Evolutionary conservation across 148 eudicot genomes (phyloP), one percentile per base, ranked within the genome.

Genomic region (Dianthus caryophyllus): DNA sequence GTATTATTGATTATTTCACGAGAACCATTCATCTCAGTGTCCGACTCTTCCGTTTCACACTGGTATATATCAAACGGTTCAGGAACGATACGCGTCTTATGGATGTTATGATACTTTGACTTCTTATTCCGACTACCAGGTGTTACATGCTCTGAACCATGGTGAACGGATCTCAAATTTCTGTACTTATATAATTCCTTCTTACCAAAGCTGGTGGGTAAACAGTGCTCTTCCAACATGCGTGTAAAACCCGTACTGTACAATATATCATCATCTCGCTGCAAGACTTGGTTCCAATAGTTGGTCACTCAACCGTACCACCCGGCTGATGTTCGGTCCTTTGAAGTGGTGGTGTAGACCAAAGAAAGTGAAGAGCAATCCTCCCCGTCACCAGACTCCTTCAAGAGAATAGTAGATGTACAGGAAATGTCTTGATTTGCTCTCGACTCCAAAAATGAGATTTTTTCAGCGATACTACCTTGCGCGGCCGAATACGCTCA

Each of bases 1-100:
- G 54, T 51, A 41, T 56, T 56, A 44, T 22, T 25, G 31, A 60
- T 61, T 17, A 65, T 39, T 47, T 70, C 53, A 2, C 6, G n/a
- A 44, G 55, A 49, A 21, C 65, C 18, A 20, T 27, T 6, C 63
- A 64, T 73, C n/a, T n/a, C n/a, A 55, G 68, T 65, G 33, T 73
- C 81, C 74, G 75, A 61, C 22, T 63, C 67, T 46, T 72, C 58
- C 44, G 16, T 46, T 70, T 62, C 41, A 38, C 65, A 17, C 53
- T 5, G 16, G 66, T 77, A 78, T 46, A 83, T 83, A 68, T 85
- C 89, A 77, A 82, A 85, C 16, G 71, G 68, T 53, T 72, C 58
- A 54, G n/a, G 17, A 27, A 51, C 43, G 18, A 71, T 21, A 14
- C 41, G 46, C 38, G 50, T 30, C 25, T 39, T 68, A n/a, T n/a